These are phyloP conservation scores for Blastobotrys illinoisensis DNA, from an alignment of 1,139 yeast species.

Conservation along the genomic window DNA sequence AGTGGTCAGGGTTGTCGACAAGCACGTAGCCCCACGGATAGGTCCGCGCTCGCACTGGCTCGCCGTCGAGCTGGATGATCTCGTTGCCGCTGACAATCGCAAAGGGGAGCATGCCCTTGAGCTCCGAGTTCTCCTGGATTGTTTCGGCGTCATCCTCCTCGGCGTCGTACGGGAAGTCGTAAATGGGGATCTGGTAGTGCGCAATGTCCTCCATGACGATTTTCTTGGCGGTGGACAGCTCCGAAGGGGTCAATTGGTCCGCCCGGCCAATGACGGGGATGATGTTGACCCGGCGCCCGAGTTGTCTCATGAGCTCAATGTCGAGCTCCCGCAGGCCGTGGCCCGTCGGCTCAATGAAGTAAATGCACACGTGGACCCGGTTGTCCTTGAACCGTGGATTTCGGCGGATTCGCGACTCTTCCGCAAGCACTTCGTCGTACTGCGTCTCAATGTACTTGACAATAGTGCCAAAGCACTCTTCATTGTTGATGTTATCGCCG, in stretches of 20 bases:
- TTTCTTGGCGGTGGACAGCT: conserved; percentile 61
- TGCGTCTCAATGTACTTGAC: conserved; percentile 75
- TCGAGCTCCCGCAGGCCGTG: conserved; percentile 69
- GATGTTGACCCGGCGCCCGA: conserved; percentile 75
- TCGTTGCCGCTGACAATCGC: conserved; percentile 75
- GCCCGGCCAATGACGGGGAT: conserved; percentile 82
- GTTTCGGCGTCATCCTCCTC: conserved; percentile 66
- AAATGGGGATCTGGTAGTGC: conserved; percentile 70
- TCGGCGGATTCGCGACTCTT: conserved; percentile 85
- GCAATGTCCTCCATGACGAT: conserved; percentile 68
- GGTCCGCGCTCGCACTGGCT: conserved; percentile 64
- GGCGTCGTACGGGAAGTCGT: conserved; percentile 67
- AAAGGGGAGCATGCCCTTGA: conserved; percentile 74
- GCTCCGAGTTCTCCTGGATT: conserved; percentile 68
- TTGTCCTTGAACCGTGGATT: conserved; percentile 71
- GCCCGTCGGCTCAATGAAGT: conserved; percentile 66
- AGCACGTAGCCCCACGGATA: conserved; percentile 92
- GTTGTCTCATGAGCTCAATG: conserved; percentile 65
- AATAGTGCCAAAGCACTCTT: conserved; percentile 64
- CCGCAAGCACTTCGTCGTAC: conserved; percentile 84
- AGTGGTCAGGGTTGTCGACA: conserved; percentile 72
- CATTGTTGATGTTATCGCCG: conserved; percentile 65
- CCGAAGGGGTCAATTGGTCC: conserved; percentile 75
- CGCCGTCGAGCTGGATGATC: conserved; percentile 54
- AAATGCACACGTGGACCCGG: conserved; percentile 62